These are phyloP conservation scores for Colletotrichum navitas DNA, from an alignment of 2,329 filamentous ascomycete genomes.

Conservation along the genomic window DNA sequence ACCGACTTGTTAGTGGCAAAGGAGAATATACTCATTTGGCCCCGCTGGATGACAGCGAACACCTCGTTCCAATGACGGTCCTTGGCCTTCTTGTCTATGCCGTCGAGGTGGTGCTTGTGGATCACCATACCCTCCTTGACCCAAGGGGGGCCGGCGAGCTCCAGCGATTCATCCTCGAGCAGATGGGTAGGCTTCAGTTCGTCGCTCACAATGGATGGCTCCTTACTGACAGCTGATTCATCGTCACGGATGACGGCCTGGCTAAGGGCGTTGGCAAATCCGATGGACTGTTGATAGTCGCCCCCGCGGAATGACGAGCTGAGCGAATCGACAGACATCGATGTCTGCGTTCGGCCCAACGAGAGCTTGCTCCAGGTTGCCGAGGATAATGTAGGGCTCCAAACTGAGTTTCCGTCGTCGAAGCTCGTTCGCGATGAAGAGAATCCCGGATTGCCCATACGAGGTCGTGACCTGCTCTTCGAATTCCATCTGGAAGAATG, in stretches of 20 bases:
- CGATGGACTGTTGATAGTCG: constrained; percentile 96
- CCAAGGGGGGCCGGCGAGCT: constrained; percentile 95
- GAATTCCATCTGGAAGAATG: constrained; percentile 81
- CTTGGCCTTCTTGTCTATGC: constrained; percentile 90
- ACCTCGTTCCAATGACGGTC: constrained; percentile 95
- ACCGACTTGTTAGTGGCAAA: constrained; percentile 87
- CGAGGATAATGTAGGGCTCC: constrained; percentile 87
- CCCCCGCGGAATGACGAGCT: constrained; percentile 79
- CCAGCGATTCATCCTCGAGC: constrained; percentile 92
- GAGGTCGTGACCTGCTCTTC: constrained; percentile 86
- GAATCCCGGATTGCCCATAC: constrained; percentile 81
- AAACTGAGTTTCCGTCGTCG: constrained; percentile 89
- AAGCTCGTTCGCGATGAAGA: constrained; percentile 94
- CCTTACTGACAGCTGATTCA: constrained; percentile 64
- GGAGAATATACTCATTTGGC: constrained; percentile 92
- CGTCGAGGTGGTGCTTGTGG: constrained; percentile 96
- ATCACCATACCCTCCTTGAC: constrained; percentile 96
- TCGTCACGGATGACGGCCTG: constrained; percentile 97
- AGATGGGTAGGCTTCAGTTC: constrained; percentile 72
- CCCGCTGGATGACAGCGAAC: constrained; percentile 96
- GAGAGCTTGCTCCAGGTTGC: constrained; percentile 97
- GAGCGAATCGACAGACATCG: constrained; percentile 93
- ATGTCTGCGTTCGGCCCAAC: constrained; percentile 88
- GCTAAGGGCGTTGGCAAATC: constrained; percentile 95
- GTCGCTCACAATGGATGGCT: constrained; percentile 68